Evolutionary conservation across 1,139 yeast species (phyloP).

Genomic region (Geotrichum macrosporum): DNA sequence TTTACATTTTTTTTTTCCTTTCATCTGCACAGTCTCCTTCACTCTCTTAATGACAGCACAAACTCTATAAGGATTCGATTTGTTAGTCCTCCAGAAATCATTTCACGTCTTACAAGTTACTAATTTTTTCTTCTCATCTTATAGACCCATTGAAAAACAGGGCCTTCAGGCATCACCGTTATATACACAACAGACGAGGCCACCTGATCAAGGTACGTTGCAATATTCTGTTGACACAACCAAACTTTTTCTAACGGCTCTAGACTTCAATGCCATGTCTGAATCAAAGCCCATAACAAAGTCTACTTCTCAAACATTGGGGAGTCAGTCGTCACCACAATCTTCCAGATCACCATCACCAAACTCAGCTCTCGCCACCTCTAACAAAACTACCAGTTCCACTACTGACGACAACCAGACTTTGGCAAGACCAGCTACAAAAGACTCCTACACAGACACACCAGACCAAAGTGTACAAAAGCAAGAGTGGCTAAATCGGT

Average conservation of each 20-base stretch:
- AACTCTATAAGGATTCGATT: no score
- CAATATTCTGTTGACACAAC: background rate
- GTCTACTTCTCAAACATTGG: conserved; percentile 8
- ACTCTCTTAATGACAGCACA: background rate
- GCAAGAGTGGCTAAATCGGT: conserved; percentile 30
- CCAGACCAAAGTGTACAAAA: conserved; percentile 11
- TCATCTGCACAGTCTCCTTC: no score
- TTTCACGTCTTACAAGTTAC: background rate
- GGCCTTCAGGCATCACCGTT: conserved; percentile 3
- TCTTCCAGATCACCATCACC: conserved; percentile 18
- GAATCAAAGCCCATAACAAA: conserved; percentile 1
- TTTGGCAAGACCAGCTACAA: conserved; percentile 4
- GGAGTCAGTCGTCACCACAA: conserved; percentile 5
- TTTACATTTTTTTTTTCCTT: no score
- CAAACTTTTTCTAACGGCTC: background rate
- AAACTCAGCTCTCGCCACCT: conserved; percentile 8
- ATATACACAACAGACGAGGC: background rate
- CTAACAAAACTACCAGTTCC: conserved; percentile 1
- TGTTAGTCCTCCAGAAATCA: background rate
- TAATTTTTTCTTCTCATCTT: background rate
- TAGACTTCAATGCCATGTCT: conserved; percentile 8
- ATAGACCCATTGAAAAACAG: conserved; percentile 7
- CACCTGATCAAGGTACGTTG: conserved; percentile 12
- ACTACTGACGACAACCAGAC: conserved; percentile 4
- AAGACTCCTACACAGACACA: background rate